Evolutionary conservation across 2,329 filamentous ascomycete genomes (phyloP).

Genomic region (Xylaria sp.): DNA sequence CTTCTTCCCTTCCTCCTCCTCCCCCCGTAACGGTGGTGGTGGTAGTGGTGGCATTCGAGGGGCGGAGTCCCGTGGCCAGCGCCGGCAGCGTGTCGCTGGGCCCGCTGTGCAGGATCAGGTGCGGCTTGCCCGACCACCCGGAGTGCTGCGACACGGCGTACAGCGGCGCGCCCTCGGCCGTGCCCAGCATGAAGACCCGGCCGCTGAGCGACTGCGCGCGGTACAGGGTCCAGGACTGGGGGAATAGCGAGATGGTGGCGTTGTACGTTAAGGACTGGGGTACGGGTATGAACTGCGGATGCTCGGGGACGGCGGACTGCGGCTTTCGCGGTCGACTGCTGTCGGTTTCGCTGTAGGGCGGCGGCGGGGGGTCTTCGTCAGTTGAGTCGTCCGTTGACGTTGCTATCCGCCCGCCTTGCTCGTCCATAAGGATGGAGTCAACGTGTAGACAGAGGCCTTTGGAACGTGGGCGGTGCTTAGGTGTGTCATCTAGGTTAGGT

Average conservation of each 20-base stretch:
- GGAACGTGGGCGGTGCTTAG: not conserved
- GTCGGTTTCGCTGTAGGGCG: not conserved
- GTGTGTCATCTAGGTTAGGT: not conserved
- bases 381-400: not conserved
- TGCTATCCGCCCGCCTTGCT: not conserved
- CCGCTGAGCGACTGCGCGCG: constrained; percentile 1
- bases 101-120: constrained; percentile 14
- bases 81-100: constrained; percentile 3
- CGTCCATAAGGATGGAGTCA: not conserved
- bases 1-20: constrained; percentile 4
- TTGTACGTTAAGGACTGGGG: not conserved
- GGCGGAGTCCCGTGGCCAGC: constrained; percentile 6
- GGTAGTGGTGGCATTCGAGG: no score
- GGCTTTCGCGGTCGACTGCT: not conserved
- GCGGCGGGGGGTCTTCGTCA: not conserved
- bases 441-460: not conserved
- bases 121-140: constrained; percentile 8
- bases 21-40: no score
- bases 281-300: not conserved
- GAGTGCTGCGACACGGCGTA: constrained; percentile 15
- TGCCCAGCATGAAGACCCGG: constrained; percentile 8
- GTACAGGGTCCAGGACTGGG: constrained; percentile 13
- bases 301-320: no score
- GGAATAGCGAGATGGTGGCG: not conserved
- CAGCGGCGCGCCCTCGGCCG: constrained; percentile 2